Conservation (phyloP, 192 early-diverging fungal species). For the Entophlyctis luteolus region DNA sequence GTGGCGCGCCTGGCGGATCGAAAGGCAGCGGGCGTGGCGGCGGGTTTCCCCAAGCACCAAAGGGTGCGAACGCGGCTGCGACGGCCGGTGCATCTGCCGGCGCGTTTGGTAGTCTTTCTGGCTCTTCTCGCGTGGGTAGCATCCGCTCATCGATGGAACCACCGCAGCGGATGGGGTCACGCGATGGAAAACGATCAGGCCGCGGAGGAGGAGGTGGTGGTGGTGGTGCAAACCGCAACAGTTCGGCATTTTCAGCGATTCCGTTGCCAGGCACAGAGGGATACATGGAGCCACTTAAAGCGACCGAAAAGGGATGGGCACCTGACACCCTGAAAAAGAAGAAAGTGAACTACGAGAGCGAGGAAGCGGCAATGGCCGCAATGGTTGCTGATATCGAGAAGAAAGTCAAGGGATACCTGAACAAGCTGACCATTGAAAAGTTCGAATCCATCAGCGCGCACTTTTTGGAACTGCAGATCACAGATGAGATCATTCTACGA, state of each 20-base stretch:
- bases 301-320: slow-evolving; percentile 78
- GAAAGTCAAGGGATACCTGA: slow-evolving; percentile 84
- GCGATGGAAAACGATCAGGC: slow-evolving; percentile 10
- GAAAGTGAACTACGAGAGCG: slow-evolving; percentile 30
- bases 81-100: no score
- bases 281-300: slow-evolving; percentile 73
- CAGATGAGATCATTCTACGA: slow-evolving; percentile 65
- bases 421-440: slow-evolving; percentile 96
- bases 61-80: no score
- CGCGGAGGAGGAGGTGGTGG: slow-evolving; percentile 20
- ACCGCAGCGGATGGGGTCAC: slow-evolving; percentile 15
- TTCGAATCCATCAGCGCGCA: slow-evolving; percentile 83
- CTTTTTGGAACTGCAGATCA: slow-evolving; percentile 74
- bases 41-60: no score
- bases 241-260: not conserved
- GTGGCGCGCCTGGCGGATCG: slow-evolving; percentile 5
- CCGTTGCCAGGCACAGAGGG: no score
- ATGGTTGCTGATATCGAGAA: slow-evolving; percentile 30
- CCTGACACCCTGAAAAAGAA: slow-evolving; percentile 41
- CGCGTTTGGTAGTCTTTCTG: no score
- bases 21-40: not conserved
- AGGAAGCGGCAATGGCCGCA: slow-evolving; percentile 32
- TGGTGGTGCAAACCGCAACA: slow-evolving; percentile 5
- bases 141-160: no score
- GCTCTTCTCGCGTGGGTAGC: no score